A percentile compares a stretch with the other conserved stretches of the same genome.
These are phyloP conservation scores for Chrysanthemum lavandulifolium DNA, from an alignment of 129 eudicot species.

Conservation along the genomic window DNA sequence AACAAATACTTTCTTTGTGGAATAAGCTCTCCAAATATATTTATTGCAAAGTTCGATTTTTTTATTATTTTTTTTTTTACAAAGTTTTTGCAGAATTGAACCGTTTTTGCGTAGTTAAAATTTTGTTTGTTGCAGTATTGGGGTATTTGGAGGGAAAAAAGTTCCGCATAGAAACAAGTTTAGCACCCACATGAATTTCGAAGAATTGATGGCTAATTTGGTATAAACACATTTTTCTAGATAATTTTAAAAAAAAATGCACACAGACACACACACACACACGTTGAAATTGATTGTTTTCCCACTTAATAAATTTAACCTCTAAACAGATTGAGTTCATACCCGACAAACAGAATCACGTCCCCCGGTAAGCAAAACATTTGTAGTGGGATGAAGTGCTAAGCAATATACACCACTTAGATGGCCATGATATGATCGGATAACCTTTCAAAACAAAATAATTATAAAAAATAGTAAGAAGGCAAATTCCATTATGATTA, in stretches of 20 bases:
- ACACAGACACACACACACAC: background rate
- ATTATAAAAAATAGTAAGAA: background rate
- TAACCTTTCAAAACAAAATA: constrained; percentile 51
- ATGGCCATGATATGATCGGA: constrained; percentile 97
- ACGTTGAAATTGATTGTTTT: background rate
- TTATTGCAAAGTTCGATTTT: too few relatives aligned
- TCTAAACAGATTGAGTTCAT: constrained; percentile 20
- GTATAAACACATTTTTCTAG: too few relatives aligned
- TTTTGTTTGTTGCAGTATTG: too few relatives aligned
- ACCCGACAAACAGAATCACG: constrained; percentile 99
- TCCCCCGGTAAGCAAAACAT: constrained; percentile 89
- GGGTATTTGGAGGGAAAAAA: too few relatives aligned
- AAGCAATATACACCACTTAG: constrained; percentile 95
- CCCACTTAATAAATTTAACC: background rate
- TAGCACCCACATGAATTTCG: too few relatives aligned
- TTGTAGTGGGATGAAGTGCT: constrained; percentile 91
- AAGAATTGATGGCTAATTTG: too few relatives aligned
- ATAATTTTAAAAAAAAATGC: background rate
- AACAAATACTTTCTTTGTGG: too few relatives aligned
- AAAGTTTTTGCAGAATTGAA: too few relatives aligned
- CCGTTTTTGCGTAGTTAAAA: too few relatives aligned
- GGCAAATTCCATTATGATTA: background rate
- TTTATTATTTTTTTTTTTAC: too few relatives aligned
- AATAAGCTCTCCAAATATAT: too few relatives aligned
- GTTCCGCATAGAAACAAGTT: too few relatives aligned